Percentiles rank a stretch among this genome's conserved stretches.
These are phyloP conservation scores for Sorghum bicolor DNA, from an alignment of 176 grass and related monocot species.

Conservation along the genomic window Sorghum_bicolor_NCBIv3 NC_012874.2:61775501-61776000, in stretches of 20 bases:
- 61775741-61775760: neutral
- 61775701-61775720: conserved; percentile 73
- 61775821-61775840: conserved; percentile 75
- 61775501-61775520: conserved; percentile 84
- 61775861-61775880: conserved; percentile 63
- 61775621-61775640: neutral
- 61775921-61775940: conserved; percentile 70
- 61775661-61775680: conserved; percentile 44
- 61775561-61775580: conserved; percentile 59
- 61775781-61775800: neutral
- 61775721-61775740: conserved; percentile 57
- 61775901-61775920: conserved; percentile 94
- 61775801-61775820: conserved; percentile 32
- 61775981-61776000: neutral
- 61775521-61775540: conserved; percentile 93
- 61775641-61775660: neutral
- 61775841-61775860: conserved; percentile 86
- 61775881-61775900: conserved; percentile 56
- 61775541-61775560: conserved; percentile 60
- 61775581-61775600: neutral
- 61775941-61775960: conserved; percentile 52
- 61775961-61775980: conserved; percentile 26
- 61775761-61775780: conserved; percentile 7
- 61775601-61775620: neutral
- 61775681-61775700: conserved; percentile 60